These are phyloP conservation scores for Fusarium cicatricum DNA, from an alignment of 2,329 filamentous ascomycete species.

Conservation along the genomic window DNA sequence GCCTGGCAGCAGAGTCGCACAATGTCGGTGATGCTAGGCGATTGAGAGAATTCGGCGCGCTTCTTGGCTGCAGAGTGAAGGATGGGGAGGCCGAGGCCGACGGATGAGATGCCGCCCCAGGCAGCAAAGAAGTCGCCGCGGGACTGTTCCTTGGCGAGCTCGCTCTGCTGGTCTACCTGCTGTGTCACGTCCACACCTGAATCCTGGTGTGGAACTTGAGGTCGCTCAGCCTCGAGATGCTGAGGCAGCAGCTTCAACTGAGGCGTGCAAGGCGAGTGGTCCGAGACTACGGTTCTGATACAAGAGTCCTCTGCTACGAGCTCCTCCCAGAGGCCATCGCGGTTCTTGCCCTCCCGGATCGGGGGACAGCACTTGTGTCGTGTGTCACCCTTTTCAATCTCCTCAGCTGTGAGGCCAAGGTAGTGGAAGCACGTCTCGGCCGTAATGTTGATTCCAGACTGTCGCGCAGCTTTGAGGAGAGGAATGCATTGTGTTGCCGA, in stretches of 20 bases:
- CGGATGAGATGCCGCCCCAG: slow-evolving; percentile 95
- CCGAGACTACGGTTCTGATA: slow-evolving; percentile 90
- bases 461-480: slow-evolving; percentile 76
- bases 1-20: slow-evolving; percentile 86
- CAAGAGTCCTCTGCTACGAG: slow-evolving; percentile 75
- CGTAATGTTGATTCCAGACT: slow-evolving; percentile 81
- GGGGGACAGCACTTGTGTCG: slow-evolving; percentile 95
- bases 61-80: slow-evolving; percentile 80
- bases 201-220: slow-evolving; percentile 58
- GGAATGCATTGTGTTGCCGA: slow-evolving; percentile 90
- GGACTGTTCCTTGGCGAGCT: slow-evolving; percentile 49
- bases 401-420: slow-evolving; percentile 82
- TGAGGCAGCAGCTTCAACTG: slow-evolving; percentile 87
- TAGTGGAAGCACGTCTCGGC: slow-evolving; percentile 98
- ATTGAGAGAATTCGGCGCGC: slow-evolving; percentile 59
- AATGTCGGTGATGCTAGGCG: slow-evolving; percentile 74
- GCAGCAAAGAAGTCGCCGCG: slow-evolving; percentile 91
- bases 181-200: slow-evolving; percentile 61
- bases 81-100: slow-evolving; percentile 91
- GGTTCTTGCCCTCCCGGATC: slow-evolving; percentile 82
- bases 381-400: slow-evolving; percentile 85
- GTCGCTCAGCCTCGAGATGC: slow-evolving; percentile 56
- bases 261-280: slow-evolving; percentile 96
- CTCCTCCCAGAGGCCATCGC: slow-evolving; percentile 88
- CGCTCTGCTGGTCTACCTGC: slow-evolving; percentile 39